Evolutionary conservation across 2,329 filamentous ascomycete genomes (phyloP), one percentile per base, ranked within the genome.

Genomic region (Epichloe gansuensis): DNA sequence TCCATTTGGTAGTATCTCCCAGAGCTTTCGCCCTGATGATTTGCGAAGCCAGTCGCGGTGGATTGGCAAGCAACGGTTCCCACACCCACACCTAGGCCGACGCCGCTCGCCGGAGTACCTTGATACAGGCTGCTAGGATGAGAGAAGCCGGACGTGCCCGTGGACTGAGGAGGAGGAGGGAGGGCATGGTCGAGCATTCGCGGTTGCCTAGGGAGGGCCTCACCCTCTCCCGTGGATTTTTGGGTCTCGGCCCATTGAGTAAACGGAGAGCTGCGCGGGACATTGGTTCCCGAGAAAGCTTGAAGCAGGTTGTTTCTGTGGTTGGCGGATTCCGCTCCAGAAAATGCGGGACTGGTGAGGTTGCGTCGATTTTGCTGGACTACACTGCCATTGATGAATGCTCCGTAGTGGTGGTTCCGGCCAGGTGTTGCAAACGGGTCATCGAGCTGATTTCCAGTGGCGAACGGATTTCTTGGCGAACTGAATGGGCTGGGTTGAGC

Each of bases 101-200:
- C 12, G 13, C 58, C 61, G 39, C 62, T 63, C 5, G 56, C 57
- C 1, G 74, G 74, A 5, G 74, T 75, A 36, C 75, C 71, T 41
- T 68, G 70, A 52, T 74, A 76, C 23, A 80, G 57, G 55, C 74
- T 77, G 60, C 75, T 78, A 1, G 68, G 64, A 51, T 76, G 67
- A 13, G 75, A 74, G 55, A 78, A 78, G 6, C 56, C 59, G 13
- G 62, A 64, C 6, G 61, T 54, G 5, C 61, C 60, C 1, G 70
- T 68, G 11, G 62, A 63, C 54, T 52, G 54, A 56, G 55, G 44
- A 34, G 36, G 25, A 41, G 36, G 12, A n/a, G 36, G 36, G 6
- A 11, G 23, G 5, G 23, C 23, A 17, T 56, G 42, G 21, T 51
- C 47, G 49, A 52, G 42, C 51, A 47, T 47, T 55, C 41, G 54